phyloP scores from a whole-genome alignment of 306 rosid species.

The Pyrus betulifolia region DNA sequence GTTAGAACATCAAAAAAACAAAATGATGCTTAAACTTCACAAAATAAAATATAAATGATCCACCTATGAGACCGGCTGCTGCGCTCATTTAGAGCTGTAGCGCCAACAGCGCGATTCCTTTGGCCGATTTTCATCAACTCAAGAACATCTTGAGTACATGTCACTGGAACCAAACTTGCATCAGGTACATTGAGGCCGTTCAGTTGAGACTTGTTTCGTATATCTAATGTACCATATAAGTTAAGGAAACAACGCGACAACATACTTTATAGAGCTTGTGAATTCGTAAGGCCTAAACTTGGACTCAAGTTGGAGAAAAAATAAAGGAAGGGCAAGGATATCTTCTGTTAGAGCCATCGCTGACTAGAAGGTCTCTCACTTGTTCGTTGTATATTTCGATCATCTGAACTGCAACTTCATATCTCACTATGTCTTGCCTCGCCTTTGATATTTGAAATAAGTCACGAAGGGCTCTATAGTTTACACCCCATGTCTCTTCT shows the following conservation, averaged over 20 bases:
- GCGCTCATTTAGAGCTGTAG: conserved; percentile 90
- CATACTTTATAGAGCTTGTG: neutral
- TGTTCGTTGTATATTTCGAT: conserved; percentile 95
- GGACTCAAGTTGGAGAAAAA: neutral
- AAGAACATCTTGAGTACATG: conserved; percentile 85
- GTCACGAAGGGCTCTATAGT: conserved; percentile 86
- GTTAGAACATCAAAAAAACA: neutral
- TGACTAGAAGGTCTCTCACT: conserved; percentile 92
- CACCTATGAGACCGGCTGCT: conserved; percentile 98
- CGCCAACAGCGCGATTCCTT: conserved; percentile 84
- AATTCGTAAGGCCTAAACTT: neutral
- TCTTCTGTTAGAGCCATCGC: conserved; percentile 86
- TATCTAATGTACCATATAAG: conserved; percentile 58
- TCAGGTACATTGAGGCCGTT: conserved; percentile 97
- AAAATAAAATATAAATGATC: neutral
- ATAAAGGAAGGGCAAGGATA: conserved; percentile 48
- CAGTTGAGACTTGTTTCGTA: conserved; percentile 88
- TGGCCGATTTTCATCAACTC: conserved; percentile 86
- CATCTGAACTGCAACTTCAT: conserved; percentile 95
- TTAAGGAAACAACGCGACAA: conserved; percentile 38
- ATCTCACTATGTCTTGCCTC: conserved; percentile 56
- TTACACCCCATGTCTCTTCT: conserved; percentile 91
- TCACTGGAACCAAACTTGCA: conserved; percentile 80
- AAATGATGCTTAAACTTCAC: neutral
- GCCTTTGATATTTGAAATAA: conserved; percentile 79